Evolutionary conservation across 1,284 basidiomycete species (phyloP).

Genomic region (Naganishia cerealis): DNA sequence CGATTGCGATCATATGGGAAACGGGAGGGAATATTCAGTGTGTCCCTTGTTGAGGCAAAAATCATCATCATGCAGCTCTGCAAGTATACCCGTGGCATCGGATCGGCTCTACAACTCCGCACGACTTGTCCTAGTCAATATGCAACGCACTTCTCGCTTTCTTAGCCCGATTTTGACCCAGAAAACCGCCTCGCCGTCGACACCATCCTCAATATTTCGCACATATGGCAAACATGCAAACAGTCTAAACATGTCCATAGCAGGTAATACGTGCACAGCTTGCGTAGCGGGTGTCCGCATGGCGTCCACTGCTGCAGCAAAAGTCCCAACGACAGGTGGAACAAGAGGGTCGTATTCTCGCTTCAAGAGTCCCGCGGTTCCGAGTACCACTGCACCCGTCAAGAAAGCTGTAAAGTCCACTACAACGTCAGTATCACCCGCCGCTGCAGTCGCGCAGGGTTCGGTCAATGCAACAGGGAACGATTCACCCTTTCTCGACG

Average conservation of each 20-base stretch:
- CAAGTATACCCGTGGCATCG: background rate
- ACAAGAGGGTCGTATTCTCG: slow-evolving; percentile 8
- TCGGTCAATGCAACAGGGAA: background rate
- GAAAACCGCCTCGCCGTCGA: background rate
- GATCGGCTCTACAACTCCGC: background rate
- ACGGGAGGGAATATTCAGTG: background rate
- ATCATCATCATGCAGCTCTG: background rate
- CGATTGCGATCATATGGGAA: background rate
- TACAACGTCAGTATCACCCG: background rate
- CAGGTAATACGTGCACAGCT: background rate
- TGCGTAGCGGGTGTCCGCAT: background rate
- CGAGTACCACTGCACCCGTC: background rate
- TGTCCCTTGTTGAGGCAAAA: background rate
- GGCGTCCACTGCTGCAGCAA: slow-evolving; percentile 9
- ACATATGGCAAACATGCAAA: background rate
- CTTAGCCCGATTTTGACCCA: background rate
- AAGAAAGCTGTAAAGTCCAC: background rate
- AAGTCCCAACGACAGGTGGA: background rate
- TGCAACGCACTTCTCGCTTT: slow-evolving; percentile 10
- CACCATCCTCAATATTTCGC: background rate
- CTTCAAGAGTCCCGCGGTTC: background rate
- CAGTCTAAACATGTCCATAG: background rate
- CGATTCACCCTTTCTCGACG: background rate
- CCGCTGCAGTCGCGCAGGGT: background rate
- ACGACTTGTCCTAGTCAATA: background rate